phyloP scores from a whole-genome alignment of 2,329 filamentous ascomycete genomes.

The Xylariaceae sp. region DNA sequence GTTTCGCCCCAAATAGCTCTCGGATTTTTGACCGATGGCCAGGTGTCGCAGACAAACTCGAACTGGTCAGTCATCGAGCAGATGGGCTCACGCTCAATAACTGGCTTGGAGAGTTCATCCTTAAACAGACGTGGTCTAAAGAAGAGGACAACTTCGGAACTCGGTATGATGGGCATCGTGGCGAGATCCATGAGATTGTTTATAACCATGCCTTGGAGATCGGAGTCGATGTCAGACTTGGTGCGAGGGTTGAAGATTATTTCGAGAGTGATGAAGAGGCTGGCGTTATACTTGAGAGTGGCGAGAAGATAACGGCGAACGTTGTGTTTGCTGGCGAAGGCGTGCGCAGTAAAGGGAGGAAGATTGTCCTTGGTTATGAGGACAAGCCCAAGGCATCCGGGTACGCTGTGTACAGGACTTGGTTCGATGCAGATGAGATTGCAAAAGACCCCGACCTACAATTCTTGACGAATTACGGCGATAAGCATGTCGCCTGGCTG shows the following conservation, averaged over 20 bases:
- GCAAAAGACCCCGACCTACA: conserved; percentile 42
- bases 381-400: conserved; percentile 42
- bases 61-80: conserved; percentile 44
- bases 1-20: conserved; percentile 55
- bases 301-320: conserved; percentile 40
- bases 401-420: conserved; percentile 45
- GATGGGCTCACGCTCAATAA: conserved; percentile 49
- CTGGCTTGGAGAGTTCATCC: conserved; percentile 48
- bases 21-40: conserved; percentile 58
- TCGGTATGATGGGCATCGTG: conserved; percentile 52
- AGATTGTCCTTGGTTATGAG: conserved; percentile 44
- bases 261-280: conserved; percentile 36
- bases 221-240: conserved; percentile 48
- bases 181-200: conserved; percentile 51
- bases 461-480: conserved; percentile 46
- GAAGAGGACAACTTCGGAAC: conserved; percentile 41
- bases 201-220: conserved; percentile 50
- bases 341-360: conserved; percentile 44
- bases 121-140: conserved; percentile 43
- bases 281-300: conserved; percentile 23
- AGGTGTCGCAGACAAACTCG: conserved; percentile 46
- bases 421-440: conserved; percentile 44
- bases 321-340: conserved; percentile 43
- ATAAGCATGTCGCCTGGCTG: conserved; percentile 52
- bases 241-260: conserved; percentile 44